phyloP scores from a whole-genome alignment of 2,329 filamentous ascomycete species.

The Cadophora sp. region DNA sequence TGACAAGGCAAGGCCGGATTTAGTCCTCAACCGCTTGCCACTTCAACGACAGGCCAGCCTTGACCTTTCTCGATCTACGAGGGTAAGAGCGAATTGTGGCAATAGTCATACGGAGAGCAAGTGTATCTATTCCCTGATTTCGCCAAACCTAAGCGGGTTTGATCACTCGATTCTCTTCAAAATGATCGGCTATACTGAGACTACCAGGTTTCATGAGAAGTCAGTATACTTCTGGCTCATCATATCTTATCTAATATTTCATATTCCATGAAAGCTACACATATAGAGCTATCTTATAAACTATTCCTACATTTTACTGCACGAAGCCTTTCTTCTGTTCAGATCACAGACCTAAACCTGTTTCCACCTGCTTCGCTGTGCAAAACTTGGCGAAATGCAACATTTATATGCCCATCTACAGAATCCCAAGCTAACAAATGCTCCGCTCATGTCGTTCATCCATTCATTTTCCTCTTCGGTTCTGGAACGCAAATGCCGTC shows the following conservation, averaged over 20 bases:
- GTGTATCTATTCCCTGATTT: not conserved
- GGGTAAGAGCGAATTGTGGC: not conserved
- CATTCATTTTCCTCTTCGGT: not conserved
- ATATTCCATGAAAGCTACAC: not conserved
- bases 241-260: no score
- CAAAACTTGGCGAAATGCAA: not conserved
- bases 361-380: not conserved
- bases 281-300: not conserved
- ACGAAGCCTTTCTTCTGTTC: not conserved
- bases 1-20: not conserved
- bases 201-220: no score
- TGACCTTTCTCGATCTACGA: not conserved
- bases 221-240: no score
- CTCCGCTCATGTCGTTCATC: not conserved
- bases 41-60: not conserved
- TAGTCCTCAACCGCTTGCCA: not conserved
- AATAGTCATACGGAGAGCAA: not conserved
- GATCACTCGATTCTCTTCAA: no score
- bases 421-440: not conserved
- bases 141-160: not conserved
- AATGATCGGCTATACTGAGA: not conserved
- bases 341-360: not conserved
- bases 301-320: no score
- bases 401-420: not conserved
- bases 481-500: not conserved